Percentiles rank a stretch among this genome's conserved stretches.
phyloP scores from a whole-genome alignment of 805 yeast species.

The Metahyphopichia silvanorum region DNA sequence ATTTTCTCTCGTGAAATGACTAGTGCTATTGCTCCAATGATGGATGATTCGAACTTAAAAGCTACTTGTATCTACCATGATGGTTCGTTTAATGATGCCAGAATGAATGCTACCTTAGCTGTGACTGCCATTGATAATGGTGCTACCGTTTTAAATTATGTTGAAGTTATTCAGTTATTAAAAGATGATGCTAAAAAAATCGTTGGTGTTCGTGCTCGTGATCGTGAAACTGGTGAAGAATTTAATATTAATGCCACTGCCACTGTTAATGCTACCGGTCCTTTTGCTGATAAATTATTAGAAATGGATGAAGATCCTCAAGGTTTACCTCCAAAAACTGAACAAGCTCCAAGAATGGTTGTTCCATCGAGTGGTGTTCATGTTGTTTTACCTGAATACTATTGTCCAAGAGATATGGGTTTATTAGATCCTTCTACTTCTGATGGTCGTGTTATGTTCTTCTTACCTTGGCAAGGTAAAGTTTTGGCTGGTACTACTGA shows the following conservation, averaged over 20 bases:
- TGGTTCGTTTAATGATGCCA: conserved; percentile 89
- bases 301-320: conserved; percentile 77
- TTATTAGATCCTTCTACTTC: conserved; percentile 87
- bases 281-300: conserved; percentile 78
- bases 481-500: conserved; percentile 97
- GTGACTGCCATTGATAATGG: conserved; percentile 82
- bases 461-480: conserved; percentile 97
- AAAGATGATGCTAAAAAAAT: conserved; percentile 62
- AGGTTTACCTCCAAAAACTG: conserved; percentile 57
- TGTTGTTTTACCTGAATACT: conserved; percentile 86
- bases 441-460: conserved; percentile 95
- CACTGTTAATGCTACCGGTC: conserved; percentile 92
- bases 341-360: conserved; percentile 68
- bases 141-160: conserved; percentile 85
- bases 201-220: conserved; percentile 73
- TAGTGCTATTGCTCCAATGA: conserved; percentile 77
- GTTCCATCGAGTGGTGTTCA: conserved; percentile 96
- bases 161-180: conserved; percentile 71
- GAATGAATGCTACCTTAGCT: conserved; percentile 86
- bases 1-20: conserved; percentile 66
- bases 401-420: conserved; percentile 85
- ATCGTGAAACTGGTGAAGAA: conserved; percentile 64
- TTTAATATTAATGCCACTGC: conserved; percentile 64
- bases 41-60: conserved; percentile 73
- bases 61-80: conserved; percentile 94